Evolutionary conservation across 2,329 filamentous ascomycete genomes (phyloP), one percentile per base, ranked within the genome.

Genomic region (Emericellopsis cladophorae): DNA sequence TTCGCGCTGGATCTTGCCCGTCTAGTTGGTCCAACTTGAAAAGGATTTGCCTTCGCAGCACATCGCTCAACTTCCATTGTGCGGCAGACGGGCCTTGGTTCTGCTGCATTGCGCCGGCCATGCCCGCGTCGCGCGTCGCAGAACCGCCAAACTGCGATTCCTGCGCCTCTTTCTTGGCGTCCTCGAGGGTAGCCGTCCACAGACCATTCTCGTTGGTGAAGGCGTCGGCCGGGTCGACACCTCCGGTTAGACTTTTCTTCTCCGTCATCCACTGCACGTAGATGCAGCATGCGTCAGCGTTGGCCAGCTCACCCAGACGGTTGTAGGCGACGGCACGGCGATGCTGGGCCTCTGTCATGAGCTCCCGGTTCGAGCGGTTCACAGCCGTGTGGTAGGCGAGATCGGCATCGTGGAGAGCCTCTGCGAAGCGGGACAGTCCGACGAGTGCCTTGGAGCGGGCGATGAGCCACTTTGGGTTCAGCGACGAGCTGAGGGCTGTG

Each of bases 281-380:
- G 15, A 67, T 65, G 16, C 89, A 76, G 47, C 89, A 76, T 49
- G 78, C 74, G 44, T 80, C 73, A 1, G 88, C 81, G 59, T 95
- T 82, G 4, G 81, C 87, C 50, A 79, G 86, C 40, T 76, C 71
- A 29, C 74, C 76, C 33, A 88, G 65, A 38, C 79, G 75, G 58
- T 78, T 84, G 22, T 90, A 68, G 10, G 82, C 74, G 11, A 94
- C 76, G 5, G 77, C 84, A 31, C 90, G 77, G 49, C 89, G 78
- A 52, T 92, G 76, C 53, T 95, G 86, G 2, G 85, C 81, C n/a
- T 86, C 76, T 36, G 79, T 70, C 57, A 95, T 86, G 24, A 83
- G 71, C 48, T 86, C 77, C 51, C 81, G 83, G 26, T 74, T 84
- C 33, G 90, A 81, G 46, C 15, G 12, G 46, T 15, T 14, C 22